Evolutionary conservation across 805 yeast species (phyloP).

Genomic region (Wickerhamiella parazyma): DNA sequence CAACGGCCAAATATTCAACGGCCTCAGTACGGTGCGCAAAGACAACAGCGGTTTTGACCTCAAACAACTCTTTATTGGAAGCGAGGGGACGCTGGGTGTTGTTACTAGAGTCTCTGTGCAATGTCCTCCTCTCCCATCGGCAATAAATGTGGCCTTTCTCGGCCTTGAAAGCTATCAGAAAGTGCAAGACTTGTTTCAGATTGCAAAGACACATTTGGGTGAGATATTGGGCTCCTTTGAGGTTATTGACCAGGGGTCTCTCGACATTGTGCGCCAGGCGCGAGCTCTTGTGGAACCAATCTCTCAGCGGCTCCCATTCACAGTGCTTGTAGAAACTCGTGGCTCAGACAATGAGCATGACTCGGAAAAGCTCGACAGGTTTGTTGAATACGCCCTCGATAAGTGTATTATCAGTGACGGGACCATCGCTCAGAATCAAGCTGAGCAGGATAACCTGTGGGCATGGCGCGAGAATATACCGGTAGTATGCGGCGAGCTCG

Average conservation of each 20-base stretch:
- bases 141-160: constrained; percentile 75
- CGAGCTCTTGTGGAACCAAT: constrained; percentile 51
- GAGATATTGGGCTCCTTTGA: constrained; percentile 89
- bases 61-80: constrained; percentile 84
- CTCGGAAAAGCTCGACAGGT: constrained; percentile 8
- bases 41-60: constrained; percentile 93
- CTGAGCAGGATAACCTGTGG: constrained; percentile 10
- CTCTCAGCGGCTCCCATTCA: constrained; percentile 41
- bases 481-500: constrained; percentile 1
- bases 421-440: constrained; percentile 9
- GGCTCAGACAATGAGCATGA: constrained; percentile 12
- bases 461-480: constrained; percentile 11
- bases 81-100: constrained; percentile 85
- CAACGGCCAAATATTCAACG: constrained; percentile 67
- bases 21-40: constrained; percentile 76
- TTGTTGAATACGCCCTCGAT: constrained; percentile 3
- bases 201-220: constrained; percentile 63
- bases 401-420: constrained; percentile 7
- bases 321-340: constrained; percentile 10
- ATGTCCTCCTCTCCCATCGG: constrained; percentile 79
- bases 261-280: constrained; percentile 15
- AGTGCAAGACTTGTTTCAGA: constrained; percentile 70
- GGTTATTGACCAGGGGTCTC: constrained; percentile 76
- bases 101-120: constrained; percentile 82
- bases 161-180: constrained; percentile 70